Percentiles rank a stretch among this genome's conserved stretches.
phyloP scores from a whole-genome alignment of 2,329 filamentous ascomycete species.

The Neonectria coccinea region DNA sequence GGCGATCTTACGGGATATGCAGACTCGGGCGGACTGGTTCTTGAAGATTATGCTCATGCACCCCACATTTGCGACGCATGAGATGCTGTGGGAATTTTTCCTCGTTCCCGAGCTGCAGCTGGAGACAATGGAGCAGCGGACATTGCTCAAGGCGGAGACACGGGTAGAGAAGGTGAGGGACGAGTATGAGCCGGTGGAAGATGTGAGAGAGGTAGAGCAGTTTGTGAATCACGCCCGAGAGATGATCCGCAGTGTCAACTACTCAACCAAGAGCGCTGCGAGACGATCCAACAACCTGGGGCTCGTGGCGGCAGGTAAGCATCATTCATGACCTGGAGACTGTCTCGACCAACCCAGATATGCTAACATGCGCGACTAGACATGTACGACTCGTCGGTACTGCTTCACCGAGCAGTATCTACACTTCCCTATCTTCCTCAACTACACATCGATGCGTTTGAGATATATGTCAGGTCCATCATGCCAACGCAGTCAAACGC shows the following conservation, averaged over 20 bases:
- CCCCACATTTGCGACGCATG: conserved; percentile 93
- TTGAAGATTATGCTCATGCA: conserved; percentile 87
- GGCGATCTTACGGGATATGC: conserved; percentile 86
- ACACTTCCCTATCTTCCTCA: conserved; percentile 75
- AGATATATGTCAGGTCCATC: conserved; percentile 76
- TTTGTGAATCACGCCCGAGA: conserved; percentile 93
- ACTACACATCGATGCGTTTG: conserved; percentile 76
- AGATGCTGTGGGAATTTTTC: conserved; percentile 99
- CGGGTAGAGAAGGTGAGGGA: conserved; percentile 87
- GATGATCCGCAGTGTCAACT: conserved; percentile 86
- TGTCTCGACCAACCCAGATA: conserved; percentile 11
- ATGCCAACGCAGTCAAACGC: conserved; percentile 79
- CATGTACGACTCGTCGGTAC: conserved; percentile 72
- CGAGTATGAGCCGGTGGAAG: conserved; percentile 86
- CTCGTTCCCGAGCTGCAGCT: conserved; percentile 93
- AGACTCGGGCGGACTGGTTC: conserved; percentile 87
- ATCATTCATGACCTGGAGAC: background rate
- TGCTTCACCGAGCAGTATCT: conserved; percentile 65
- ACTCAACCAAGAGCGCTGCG: conserved; percentile 84
- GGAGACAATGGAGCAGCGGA: conserved; percentile 89
- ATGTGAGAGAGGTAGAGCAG: conserved; percentile 89
- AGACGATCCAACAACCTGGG: conserved; percentile 81
- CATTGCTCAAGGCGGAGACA: conserved; percentile 85
- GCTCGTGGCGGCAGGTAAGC: conserved; percentile 70
- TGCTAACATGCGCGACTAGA: conserved; percentile 61